Evolutionary conservation across 2,329 filamentous ascomycete species (phyloP), one percentile per base, ranked within the genome.

Genomic region (Cladosporium sp.): DNA sequence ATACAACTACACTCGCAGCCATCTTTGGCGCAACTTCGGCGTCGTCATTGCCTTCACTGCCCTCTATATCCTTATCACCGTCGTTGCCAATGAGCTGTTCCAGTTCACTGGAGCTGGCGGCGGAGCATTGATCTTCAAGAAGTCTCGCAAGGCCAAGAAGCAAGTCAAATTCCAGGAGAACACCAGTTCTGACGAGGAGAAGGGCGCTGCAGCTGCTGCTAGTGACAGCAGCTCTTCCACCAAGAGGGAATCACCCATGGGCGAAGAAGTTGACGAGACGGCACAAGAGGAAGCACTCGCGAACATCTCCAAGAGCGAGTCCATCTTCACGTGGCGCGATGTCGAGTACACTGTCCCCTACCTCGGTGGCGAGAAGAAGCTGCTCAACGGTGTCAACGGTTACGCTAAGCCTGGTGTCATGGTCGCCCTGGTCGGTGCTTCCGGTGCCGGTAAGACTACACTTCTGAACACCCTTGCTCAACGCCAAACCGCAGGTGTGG

Each of bases 391-490:
- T 5, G 84, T 94, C 60, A 87, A 80, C 59, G 90, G 90, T 1
- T 93, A 89, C 65, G 89, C 86, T 1, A 92, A 91, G 67, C 90
- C 90, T 1, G 90, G 90, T 17, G 75, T 88, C 17, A 86, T 95
- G 82, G 85, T 90, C 43, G 90, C 90, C 0, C 77, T 95, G 1
- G 90, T 94, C 80, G 91, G 91, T 56, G 88, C 88, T 1, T 90
- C 85, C 3, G 89, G 89, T 43, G 90, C 91, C 8, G 91, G 90
- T 12, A 95, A 95, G 75, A 92, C 89, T 0, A 94, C 90, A 0
- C 76, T 95, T 0, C 79, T 95, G 17, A 92, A 94, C 72, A 90
- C 88, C 0, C 74, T 89, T 1, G 86, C 89, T 0, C 88, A 92
- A 67, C 83, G 90, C 2, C 87, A 91, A 70, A 85, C 78, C 15